A percentile compares a stretch with the other conserved stretches of the same genome.
Evolutionary conservation across 2,329 filamentous ascomycete genomes (phyloP).

Genomic region (Gnomoniopsis sp.): DNA sequence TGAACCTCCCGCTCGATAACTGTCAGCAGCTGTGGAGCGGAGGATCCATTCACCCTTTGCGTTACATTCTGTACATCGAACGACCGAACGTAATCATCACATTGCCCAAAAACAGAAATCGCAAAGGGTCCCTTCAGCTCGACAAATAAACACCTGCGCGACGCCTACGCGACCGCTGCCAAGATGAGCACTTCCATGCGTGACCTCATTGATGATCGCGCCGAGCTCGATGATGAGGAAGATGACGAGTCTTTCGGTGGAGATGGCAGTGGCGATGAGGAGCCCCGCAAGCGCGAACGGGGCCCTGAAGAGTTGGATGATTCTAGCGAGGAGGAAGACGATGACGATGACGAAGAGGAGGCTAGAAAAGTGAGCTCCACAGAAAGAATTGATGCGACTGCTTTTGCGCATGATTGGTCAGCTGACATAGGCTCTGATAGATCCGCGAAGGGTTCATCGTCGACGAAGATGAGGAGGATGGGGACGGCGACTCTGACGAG

Average conservation of each 20-base stretch:
- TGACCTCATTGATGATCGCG: slow-evolving; percentile 79
- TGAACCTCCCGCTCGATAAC: not conserved
- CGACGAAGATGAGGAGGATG: slow-evolving; percentile 78
- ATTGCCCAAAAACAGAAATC: slow-evolving; percentile 1
- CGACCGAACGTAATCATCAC: not conserved
- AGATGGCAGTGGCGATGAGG: slow-evolving; percentile 71
- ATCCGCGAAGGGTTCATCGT: slow-evolving; percentile 94
- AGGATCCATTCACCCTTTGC: not conserved
- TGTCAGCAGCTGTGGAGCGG: not conserved
- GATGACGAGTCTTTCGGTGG: slow-evolving; percentile 82
- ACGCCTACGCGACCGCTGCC: slow-evolving; percentile 25
- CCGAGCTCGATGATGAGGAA: slow-evolving; percentile 80
- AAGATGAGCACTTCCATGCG: slow-evolving; percentile 64
- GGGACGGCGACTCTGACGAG: slow-evolving; percentile 56
- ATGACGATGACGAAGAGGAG: slow-evolving; percentile 87
- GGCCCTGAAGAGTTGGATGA: slow-evolving; percentile 61
- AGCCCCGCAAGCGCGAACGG: slow-evolving; percentile 49
- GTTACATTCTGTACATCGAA: not conserved
- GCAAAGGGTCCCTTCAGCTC: not conserved
- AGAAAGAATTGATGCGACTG: not conserved
- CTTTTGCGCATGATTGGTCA: not conserved
- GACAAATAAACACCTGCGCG: slow-evolving; percentile 8
- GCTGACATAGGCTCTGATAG: slow-evolving; percentile 40
- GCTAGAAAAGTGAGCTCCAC: slow-evolving; percentile 59
- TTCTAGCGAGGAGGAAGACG: slow-evolving; percentile 88